These are phyloP conservation scores for Cryptosporidium meleagridis DNA, from an alignment of 169 alveolate species.

Conservation along the genomic window DNA sequence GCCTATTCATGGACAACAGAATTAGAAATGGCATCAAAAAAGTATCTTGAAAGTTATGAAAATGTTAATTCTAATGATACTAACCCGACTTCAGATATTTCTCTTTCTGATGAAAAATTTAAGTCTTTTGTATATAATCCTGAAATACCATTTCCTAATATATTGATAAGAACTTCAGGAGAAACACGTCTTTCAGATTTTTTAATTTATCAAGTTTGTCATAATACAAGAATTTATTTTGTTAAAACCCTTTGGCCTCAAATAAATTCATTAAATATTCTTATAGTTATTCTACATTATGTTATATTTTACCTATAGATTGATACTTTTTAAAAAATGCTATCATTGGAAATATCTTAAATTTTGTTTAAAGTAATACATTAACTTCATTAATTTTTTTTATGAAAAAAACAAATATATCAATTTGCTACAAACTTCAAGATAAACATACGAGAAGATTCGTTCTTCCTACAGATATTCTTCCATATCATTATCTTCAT, in stretches of 20 bases:
- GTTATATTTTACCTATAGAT: conserved; percentile 29
- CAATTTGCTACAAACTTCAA: too few species aligned
- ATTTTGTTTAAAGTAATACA: background rate
- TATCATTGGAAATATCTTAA: background rate
- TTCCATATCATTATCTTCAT: background rate
- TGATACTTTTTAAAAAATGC: background rate
- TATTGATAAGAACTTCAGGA: conserved; percentile 90
- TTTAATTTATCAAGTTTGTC: conserved; percentile 85
- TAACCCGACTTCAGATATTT: background rate
- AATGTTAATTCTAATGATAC: background rate
- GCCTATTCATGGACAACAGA: conserved; percentile 61
- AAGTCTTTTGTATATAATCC: conserved; percentile 79
- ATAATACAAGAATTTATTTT: conserved; percentile 43
- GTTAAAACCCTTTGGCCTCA: conserved; percentile 55
- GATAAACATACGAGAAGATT: background rate
- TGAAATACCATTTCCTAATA: conserved; percentile 86
- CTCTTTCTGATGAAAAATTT: conserved; percentile 48
- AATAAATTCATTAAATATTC: conserved; percentile 10
- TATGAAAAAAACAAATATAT: too few species aligned
- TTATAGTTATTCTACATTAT: conserved; percentile 40
- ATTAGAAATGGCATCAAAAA: conserved; percentile 30
- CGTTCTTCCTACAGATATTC: background rate
- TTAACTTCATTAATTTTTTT: background rate
- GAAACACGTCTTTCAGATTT: conserved; percentile 90
- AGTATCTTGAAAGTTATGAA: background rate